Evolutionary conservation across 2,329 filamentous ascomycete genomes (phyloP).

Genomic region (Boeremia exigua): DNA sequence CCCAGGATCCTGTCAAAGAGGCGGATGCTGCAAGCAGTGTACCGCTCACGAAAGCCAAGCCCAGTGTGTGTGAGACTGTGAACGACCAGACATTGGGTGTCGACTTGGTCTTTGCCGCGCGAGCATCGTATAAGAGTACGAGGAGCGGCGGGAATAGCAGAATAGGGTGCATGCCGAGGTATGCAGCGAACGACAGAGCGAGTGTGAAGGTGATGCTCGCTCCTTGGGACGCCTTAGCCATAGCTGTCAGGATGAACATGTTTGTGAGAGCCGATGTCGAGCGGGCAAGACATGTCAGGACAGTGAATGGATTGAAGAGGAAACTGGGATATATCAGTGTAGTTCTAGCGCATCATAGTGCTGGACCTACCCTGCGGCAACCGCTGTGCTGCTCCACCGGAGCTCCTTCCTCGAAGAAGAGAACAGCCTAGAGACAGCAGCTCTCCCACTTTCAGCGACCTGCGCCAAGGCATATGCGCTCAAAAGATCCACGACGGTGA

Average conservation of each 20-base stretch:
- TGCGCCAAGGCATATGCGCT: constrained; percentile 79
- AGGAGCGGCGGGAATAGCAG: constrained; percentile 84
- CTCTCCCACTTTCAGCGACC: constrained; percentile 83
- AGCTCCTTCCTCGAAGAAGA: constrained; percentile 78
- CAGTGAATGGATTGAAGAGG: constrained; percentile 92
- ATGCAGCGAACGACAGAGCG: constrained; percentile 83
- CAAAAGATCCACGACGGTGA: constrained; percentile 79
- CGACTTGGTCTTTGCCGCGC: constrained; percentile 33
- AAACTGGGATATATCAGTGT: constrained; percentile 63
- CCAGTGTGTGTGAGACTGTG: constrained; percentile 58
- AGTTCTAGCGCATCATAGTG: background rate
- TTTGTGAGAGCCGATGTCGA: constrained; percentile 90
- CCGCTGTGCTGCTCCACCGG: constrained; percentile 73
- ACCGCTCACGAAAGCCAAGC: constrained; percentile 56
- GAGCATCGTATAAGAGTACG: constrained; percentile 70
- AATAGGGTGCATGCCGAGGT: constrained; percentile 89
- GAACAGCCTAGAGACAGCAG: constrained; percentile 75
- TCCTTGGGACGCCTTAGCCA: constrained; percentile 79
- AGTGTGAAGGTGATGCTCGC: constrained; percentile 77
- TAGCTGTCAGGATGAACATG: constrained; percentile 82
- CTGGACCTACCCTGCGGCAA: constrained; percentile 74
- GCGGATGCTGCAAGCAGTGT: constrained; percentile 74
- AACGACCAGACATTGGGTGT: constrained; percentile 56
- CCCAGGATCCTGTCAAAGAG: constrained; percentile 79
- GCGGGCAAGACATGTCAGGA: constrained; percentile 87